Evolutionary conservation across 2,329 filamentous ascomycete species (phyloP).

Genomic region (Claviceps spartinae): DNA sequence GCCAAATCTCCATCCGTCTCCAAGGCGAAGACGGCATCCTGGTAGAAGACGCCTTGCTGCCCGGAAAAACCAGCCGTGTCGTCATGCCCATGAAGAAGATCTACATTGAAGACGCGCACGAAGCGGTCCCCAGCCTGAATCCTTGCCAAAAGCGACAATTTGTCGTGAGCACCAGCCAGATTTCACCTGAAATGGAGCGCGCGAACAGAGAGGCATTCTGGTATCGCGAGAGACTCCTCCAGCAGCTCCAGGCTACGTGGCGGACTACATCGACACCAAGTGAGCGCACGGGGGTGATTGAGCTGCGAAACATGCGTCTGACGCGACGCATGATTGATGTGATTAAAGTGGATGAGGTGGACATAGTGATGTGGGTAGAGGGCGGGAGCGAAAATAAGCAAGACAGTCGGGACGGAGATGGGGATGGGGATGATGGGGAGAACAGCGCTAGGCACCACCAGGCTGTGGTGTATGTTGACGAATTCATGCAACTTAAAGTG

Average conservation of each 20-base stretch:
- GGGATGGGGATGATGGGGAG: neutral
- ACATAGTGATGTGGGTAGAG: conserved; percentile 38
- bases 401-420: neutral
- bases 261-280: conserved; percentile 34
- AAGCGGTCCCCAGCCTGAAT: conserved; percentile 66
- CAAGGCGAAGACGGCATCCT: conserved; percentile 34
- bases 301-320: conserved; percentile 63
- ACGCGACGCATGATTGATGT: conserved; percentile 70
- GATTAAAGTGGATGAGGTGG: conserved; percentile 66
- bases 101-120: conserved; percentile 63
- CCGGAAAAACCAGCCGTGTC: conserved; percentile 58
- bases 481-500: conserved; percentile 57
- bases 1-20: conserved; percentile 55
- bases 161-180: conserved; percentile 68
- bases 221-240: conserved; percentile 74
- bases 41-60: conserved; percentile 45
- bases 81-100: conserved; percentile 64
- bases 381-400: neutral
- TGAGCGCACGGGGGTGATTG: conserved; percentile 50
- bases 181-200: conserved; percentile 67
- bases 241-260: conserved; percentile 60
- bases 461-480: conserved; percentile 23
- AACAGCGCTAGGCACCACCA: conserved; percentile 8
- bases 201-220: conserved; percentile 74
- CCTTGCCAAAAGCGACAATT: conserved; percentile 81